These are phyloP conservation scores for Zoysia pacifica DNA, from an alignment of 176 grass and related monocot genomes.

Conservation along the genomic window DNA sequence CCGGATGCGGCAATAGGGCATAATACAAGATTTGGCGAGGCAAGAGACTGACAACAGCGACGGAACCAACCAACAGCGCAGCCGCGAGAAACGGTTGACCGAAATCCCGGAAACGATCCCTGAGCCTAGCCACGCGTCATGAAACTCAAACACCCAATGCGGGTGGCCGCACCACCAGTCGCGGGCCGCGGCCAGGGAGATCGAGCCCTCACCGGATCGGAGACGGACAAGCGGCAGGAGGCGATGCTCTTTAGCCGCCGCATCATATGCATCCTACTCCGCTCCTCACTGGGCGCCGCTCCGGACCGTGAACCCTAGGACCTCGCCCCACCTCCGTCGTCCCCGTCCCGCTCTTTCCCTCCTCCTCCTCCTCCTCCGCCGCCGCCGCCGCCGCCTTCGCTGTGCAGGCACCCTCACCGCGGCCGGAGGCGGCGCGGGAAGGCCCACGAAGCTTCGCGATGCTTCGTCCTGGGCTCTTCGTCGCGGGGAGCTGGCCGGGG, in stretches of 20 bases:
- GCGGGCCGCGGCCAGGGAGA: neutral
- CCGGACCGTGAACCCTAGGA: slow-evolving; percentile 53
- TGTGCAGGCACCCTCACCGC: slow-evolving; percentile 29
- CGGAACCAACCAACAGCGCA: slow-evolving; percentile 18
- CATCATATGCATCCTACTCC: slow-evolving; percentile 95
- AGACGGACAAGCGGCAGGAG: slow-evolving; percentile 79
- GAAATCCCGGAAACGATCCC: neutral
- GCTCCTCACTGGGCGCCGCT: slow-evolving; percentile 2
- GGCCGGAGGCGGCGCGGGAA: slow-evolving; percentile 30
- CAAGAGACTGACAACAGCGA: slow-evolving; percentile 6
- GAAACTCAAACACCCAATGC: slow-evolving; percentile 35
- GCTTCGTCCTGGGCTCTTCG: slow-evolving; percentile 38
- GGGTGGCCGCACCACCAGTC: slow-evolving; percentile 18
- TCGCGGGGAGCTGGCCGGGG: slow-evolving; percentile 11
- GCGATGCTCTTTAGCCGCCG: slow-evolving; percentile 96
- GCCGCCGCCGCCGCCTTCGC: slow-evolving; percentile 20
- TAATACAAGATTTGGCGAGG: neutral
- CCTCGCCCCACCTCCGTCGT: slow-evolving; percentile 6
- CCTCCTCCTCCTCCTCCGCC: slow-evolving; percentile 21
- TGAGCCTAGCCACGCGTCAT: neutral
- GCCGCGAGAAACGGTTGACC: neutral
- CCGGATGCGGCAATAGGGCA: slow-evolving; percentile 23
- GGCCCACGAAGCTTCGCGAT: slow-evolving; percentile 51
- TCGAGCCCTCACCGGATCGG: slow-evolving; percentile 83
- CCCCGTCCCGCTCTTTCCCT: slow-evolving; percentile 15